Base-by-base conservation (phyloP, 2,329 filamentous ascomycete genomes). In the Fusarium multiceps region DNA sequence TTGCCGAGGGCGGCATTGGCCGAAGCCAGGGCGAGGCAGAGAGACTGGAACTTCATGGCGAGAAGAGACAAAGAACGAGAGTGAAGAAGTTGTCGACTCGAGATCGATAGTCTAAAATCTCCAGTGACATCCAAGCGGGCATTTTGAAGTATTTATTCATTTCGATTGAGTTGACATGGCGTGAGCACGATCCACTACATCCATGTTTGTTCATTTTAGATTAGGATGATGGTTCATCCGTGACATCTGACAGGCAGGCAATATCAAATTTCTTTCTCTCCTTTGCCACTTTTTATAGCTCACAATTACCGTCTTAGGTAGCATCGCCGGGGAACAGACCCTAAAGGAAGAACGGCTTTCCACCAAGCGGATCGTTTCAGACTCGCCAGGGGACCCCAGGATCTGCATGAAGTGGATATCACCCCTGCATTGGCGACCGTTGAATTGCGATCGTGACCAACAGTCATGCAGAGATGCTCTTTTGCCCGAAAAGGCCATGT, bases 11-110 rank as follows among this genome's bases (percentile, higher is more conserved):
- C 69, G 50, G 49, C 41, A 8, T 72, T 45, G 57, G 69, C 69
- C 25, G 69, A 56, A 25, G 69, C 69, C 65, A 71, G 25, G 14
- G 68, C 49, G 25, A 63, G 47, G 47, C 46, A 68, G n/a, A 71
- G 18, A n/a, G 69, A 28, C 46, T 72, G 69, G 48, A 72, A 57
- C 69, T 71, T 71, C 69, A 71, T 71, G 51, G 23, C 57, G 55
- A 28, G 20, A 49, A 20, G 30, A 12, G 27, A 47, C 21, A 16
- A 46, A 28, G 32, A 53, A 53, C 18, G 34, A 53, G 18, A 11
- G 20, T n/a, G 21, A 51, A 45, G 20, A 23, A 59, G 40, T 66
- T 69, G 66, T 65, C 55, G 42, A 69, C 48, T 23, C 43, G 18
- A 37, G 43, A 62, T 27, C 57, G 58, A 55, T 55, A 32, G 13